Percentiles rank a stretch among this genome's conserved stretches.
phyloP scores from a whole-genome alignment of 2,329 filamentous ascomycete species.

The Pestalotiopsis sp. region DNA sequence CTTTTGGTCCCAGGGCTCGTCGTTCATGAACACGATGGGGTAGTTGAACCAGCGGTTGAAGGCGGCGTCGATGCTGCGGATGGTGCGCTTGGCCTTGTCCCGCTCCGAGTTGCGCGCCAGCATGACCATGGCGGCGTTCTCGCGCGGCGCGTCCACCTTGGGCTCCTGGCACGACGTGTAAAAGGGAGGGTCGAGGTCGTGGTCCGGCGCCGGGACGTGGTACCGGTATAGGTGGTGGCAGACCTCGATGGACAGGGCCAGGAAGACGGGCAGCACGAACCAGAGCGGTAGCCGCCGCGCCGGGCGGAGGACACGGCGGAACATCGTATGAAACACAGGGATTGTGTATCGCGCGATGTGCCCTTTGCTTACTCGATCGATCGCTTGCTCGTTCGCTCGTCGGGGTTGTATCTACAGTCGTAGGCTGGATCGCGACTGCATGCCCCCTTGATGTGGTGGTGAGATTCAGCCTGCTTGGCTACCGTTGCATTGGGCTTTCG shows the following conservation, averaged over 20 bases:
- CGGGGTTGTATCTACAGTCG: background rate
- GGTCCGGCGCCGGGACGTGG: constrained; percentile 34
- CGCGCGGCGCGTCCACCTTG: constrained; percentile 35
- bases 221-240: constrained; percentile 37
- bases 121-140: constrained; percentile 49
- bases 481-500: background rate
- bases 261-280: constrained; percentile 30
- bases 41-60: constrained; percentile 52
- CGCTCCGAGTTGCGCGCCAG: constrained; percentile 48
- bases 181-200: constrained; percentile 42
- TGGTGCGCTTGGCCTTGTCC: constrained; percentile 38
- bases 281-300: constrained; percentile 31
- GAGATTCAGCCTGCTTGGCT: background rate
- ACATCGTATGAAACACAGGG: constrained; percentile 10
- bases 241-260: constrained; percentile 35
- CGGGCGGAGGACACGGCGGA: constrained; percentile 34
- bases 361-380: background rate
- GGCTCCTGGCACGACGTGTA: constrained; percentile 42
- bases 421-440: background rate
- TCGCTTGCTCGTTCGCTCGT: background rate
- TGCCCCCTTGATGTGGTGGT: background rate
- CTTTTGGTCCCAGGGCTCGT: constrained; percentile 41
- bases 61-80: constrained; percentile 43
- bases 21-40: constrained; percentile 49
- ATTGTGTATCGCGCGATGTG: background rate